Evolutionary conservation across 331 rosid genomes (phyloP).

Genomic region (Saraca asoca): DNA sequence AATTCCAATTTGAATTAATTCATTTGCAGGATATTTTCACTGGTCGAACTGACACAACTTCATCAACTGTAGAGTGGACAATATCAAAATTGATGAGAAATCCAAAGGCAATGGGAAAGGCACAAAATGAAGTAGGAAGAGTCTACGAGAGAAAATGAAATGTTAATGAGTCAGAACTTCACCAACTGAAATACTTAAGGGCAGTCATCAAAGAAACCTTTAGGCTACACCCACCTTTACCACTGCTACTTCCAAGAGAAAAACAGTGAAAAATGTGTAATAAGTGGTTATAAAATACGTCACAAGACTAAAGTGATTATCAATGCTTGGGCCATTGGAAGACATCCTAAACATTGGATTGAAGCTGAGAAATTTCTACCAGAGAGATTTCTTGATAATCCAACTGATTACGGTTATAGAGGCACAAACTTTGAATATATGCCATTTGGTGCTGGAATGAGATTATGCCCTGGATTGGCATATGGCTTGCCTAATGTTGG

Average conservation of each 20-base stretch:
- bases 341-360: not conserved
- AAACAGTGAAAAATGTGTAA: not conserved
- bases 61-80: not conserved
- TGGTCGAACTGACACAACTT: not conserved
- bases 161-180: not conserved
- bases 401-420: not conserved
- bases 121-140: not conserved
- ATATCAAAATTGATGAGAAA: conserved; percentile 4
- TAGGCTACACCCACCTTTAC: not conserved
- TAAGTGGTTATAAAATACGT: not conserved
- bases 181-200: not conserved
- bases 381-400: not conserved
- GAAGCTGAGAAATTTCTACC: not conserved
- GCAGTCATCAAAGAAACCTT: not conserved
- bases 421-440: not conserved
- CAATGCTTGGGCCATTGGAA: not conserved
- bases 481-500: not conserved
- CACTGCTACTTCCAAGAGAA: not conserved
- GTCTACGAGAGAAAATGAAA: not conserved
- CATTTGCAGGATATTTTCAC: not conserved
- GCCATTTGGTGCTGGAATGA: conserved; percentile 8
- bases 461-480: not conserved
- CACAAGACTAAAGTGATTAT: not conserved
- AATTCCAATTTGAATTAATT: too few relatives aligned
- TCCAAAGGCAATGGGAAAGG: not conserved